phyloP scores from a whole-genome alignment of 2,329 filamentous ascomycete genomes.

The Aspergillus luchuensis region DNA sequence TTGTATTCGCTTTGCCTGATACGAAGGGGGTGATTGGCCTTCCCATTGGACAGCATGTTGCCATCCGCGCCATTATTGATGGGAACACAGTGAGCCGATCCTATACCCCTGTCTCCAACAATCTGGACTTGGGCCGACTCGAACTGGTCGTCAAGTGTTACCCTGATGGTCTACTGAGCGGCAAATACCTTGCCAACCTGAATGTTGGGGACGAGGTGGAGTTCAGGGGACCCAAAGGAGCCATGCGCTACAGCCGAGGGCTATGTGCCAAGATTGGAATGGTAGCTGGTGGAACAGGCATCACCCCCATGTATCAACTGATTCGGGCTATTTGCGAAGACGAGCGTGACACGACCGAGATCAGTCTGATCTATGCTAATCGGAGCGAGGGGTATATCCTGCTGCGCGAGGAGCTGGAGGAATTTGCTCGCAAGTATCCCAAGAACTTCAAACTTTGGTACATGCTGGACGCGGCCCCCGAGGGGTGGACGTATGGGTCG shows the following conservation, averaged over 20 bases:
- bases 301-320: conserved; percentile 61
- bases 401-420: conserved; percentile 58
- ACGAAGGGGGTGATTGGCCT: conserved; percentile 52
- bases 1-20: conserved; percentile 54
- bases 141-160: conserved; percentile 43
- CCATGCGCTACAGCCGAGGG: conserved; percentile 34
- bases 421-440: conserved; percentile 54
- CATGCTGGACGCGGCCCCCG: conserved; percentile 53
- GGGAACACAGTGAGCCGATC: conserved; percentile 53
- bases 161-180: conserved; percentile 36
- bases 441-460: conserved; percentile 60
- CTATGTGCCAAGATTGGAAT: conserved; percentile 39
- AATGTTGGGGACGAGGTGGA: conserved; percentile 35
- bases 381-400: conserved; percentile 62
- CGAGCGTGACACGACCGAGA: conserved; percentile 56
- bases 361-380: conserved; percentile 63
- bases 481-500: conserved; percentile 51
- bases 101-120: conserved; percentile 53
- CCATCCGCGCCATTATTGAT: conserved; percentile 53
- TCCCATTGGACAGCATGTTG: conserved; percentile 60
- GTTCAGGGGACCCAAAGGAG: conserved; percentile 41
- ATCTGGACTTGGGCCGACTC: conserved; percentile 33
- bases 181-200: conserved; percentile 33
- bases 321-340: conserved; percentile 67
- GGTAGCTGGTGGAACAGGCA: conserved; percentile 45